A percentile compares a stretch with the other conserved stretches of the same genome.
Conservation (phyloP, 2,329 filamentous ascomycete genomes). For the Pseudogymnoascus sp. region DNA sequence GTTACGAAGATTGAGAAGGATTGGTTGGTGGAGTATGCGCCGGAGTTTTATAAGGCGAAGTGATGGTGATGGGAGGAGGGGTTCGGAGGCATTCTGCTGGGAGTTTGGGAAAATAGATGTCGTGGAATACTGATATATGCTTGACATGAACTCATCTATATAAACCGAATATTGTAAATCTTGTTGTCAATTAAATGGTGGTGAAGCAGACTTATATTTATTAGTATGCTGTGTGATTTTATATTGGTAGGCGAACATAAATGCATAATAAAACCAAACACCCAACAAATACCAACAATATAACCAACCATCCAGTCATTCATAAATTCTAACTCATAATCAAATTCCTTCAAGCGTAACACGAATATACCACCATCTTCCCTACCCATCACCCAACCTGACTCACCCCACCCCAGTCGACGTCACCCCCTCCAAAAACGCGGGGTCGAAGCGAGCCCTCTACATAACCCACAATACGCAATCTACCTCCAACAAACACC, state of each 20-base stretch:
- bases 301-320: background rate
- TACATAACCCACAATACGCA: background rate
- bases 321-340: background rate
- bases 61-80: background rate
- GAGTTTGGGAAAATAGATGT: background rate
- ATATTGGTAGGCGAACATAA: background rate
- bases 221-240: background rate
- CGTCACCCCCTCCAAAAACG: background rate
- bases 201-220: background rate
- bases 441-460: background rate
- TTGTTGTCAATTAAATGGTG: background rate
- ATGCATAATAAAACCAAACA: background rate
- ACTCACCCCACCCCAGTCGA: background rate
- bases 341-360: background rate
- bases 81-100: background rate
- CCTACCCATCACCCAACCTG: background rate
- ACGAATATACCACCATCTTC: background rate
- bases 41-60: conserved; percentile 58
- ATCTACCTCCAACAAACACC: background rate
- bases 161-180: background rate
- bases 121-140: background rate
- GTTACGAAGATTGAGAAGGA: conserved; percentile 86
- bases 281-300: background rate
- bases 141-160: background rate
- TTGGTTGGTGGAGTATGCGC: conserved; percentile 88